phyloP scores from a whole-genome alignment of 176 grass and related monocot genomes.

The Themeda triandra region DNA sequence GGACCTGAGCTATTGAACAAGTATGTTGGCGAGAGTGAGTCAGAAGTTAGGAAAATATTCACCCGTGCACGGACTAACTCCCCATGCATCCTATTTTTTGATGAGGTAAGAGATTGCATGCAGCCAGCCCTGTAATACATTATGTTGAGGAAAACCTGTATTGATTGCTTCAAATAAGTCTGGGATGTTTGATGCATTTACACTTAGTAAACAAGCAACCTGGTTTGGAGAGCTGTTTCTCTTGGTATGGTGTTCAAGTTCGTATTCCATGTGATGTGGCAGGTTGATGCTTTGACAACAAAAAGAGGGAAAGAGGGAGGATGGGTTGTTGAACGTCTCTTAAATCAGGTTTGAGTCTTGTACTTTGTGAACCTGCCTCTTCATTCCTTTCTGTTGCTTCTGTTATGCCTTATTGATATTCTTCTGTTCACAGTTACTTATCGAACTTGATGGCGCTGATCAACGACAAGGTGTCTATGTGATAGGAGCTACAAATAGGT shows the following conservation, averaged over 20 bases:
- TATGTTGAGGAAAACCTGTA: not conserved
- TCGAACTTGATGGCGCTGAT: constrained; percentile 89
- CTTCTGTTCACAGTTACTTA: constrained; percentile 55
- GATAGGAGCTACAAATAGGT: constrained; percentile 98
- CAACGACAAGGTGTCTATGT: constrained; percentile 77
- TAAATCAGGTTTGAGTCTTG: constrained; percentile 64
- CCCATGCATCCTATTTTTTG: constrained; percentile 92
- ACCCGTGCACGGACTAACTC: constrained; percentile 79
- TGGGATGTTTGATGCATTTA: not conserved
- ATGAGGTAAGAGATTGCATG: constrained; percentile 57
- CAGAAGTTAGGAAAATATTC: constrained; percentile 92
- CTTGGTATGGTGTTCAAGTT: not conserved
- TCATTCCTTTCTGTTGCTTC: not conserved
- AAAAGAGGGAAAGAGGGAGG: constrained; percentile 81
- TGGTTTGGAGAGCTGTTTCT: not conserved
- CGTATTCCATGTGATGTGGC: constrained; percentile 20
- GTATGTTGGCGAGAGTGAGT: constrained; percentile 97
- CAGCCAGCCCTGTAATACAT: not conserved
- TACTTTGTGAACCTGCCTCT: not conserved
- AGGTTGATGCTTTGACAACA: constrained; percentile 97
- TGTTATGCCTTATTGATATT: not conserved
- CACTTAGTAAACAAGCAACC: not conserved
- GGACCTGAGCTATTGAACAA: constrained; percentile 96
- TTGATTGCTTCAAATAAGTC: not conserved
- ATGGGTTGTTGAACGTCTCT: constrained; percentile 75